Evolutionary conservation across 2,329 filamentous ascomycete species (phyloP), one percentile per base, ranked within the genome.

Genomic region (Neonectria neomacrospora): DNA sequence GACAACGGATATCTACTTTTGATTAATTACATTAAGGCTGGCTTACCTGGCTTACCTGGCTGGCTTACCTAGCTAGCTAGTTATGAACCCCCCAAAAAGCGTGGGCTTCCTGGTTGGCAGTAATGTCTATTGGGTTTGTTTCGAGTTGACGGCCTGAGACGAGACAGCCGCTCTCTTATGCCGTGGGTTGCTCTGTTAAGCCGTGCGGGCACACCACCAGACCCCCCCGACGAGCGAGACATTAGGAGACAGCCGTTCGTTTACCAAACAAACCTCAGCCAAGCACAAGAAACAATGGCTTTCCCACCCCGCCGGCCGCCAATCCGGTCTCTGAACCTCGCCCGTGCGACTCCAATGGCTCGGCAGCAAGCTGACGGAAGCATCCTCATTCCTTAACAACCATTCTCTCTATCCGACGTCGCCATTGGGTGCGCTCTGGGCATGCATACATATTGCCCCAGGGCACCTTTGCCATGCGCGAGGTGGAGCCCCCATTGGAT

Each of bases 111-210:
- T 48, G 23, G 23, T 30, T 30, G 45, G 45, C 26, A 11, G 20
- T 32, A 9, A n/a, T 50, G 47, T 50, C 32, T 50, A 50, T 50
- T 50, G 47, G 47, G 39, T 42, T 42, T 41, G 56, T 58, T 58
- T 58, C 56, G 56, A 58, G 48, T 58, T 58, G 56, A 45, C 50
- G 56, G 48, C 56, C 48, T 47, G 56, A 58, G 56, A 58, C 56
- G 53, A 32, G 16, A 45, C 28, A 41, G 30, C 48, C 51, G 52
- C 5, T 37, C 34, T 37, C 6, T 37, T 8, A 37, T 37, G 34
- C 34, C 14, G 6, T 37, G 6, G 34, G 34, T 37, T 37, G 34
- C 34, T 45, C 28, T 14, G 20, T 34, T n/a, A 47, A n/a, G 22
- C 34, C 47, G 23, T 52, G 47, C 47, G 32, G 32, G 48, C 47